Base-by-base conservation (phyloP, 2,329 filamentous ascomycete genomes). In the Niveomyces coronatus region DNA sequence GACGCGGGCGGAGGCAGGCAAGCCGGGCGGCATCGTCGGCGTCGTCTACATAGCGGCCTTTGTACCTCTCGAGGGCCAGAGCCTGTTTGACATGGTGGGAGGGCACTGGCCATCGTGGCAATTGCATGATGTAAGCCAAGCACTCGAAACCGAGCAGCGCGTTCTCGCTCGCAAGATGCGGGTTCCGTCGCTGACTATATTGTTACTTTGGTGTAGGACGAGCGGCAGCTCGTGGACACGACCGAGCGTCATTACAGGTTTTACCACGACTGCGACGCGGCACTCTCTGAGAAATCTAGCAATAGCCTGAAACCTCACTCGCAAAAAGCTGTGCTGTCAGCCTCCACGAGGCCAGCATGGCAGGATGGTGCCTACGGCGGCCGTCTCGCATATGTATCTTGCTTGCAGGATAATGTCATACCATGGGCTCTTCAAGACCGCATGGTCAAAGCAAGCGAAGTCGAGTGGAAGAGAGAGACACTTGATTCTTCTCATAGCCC, bases 31-130 rank as follows among this genome's bases (percentile, higher is more conserved):
- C 3, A 30, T 37, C 11, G 13, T 37, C 13, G 35, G 35, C 9
- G 26, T 30, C 4, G 22, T 37, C n/a, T 37, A 22, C 24, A 18
- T 37, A 10, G 35, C 26, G 13, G 24, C 35, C 8, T 37, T 37
- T 18, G 30, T 37, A 9, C 35, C 35, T 4, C 15, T 22, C 4
- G 14, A 14, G 13, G 26, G 26, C 3, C n/a, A 37, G 7, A 35
- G 14, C 9, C 3, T 35, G 3, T 35, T 15, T 15, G n/a, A 26
- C 18, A 16, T 4, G 8, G 3, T 35, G 8, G 22, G 24, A 3
- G 9, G 14, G 4, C 14, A n/a, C 20, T 35, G 33, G 33, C 7
- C 16, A 11, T 17, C 22, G 3, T 35, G 33, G 33, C 16, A 17
- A 15, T 14, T 27, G 5, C 3, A 4, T 3, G 24, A 35, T 26